Evolutionary conservation across 116 monocot species (phyloP), one percentile per base, ranked within the genome.

Genomic region (Cymodocea nodosa): DNA sequence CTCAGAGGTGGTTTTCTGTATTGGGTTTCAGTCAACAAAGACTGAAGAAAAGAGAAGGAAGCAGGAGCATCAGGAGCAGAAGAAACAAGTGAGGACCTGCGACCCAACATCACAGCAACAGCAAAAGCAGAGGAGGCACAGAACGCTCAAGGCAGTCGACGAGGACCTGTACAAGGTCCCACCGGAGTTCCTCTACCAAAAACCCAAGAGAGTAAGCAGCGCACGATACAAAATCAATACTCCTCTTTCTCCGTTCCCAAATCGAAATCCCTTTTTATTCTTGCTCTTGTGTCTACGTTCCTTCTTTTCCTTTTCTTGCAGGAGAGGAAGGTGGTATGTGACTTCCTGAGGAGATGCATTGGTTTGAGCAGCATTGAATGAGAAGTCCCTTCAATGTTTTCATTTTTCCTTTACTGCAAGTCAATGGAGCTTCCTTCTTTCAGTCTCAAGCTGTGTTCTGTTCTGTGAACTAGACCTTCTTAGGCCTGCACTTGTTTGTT

Each of bases 161-260:
- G 72, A 78, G 63, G 77, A 78, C 55, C 62, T 78, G 58, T 78
- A 78, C 68, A 72, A 72, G 73, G 68, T 78, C 57, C 73, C 78
- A 15, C 58, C 69, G 8, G 78, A 78, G 56, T 64, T 70, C 24
- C 64, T 73, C 2, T 48, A 36, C 35, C 50, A 65, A 37, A 78
- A 78, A 39, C 67, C 59, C 17, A 68, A 57, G 68, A 66, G 44
- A 19, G 67, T 50, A 20, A n/a, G n/a, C n/a, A n/a, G n/a, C n/a
- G n/a, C 6, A 35, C 8, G 35, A 36, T 9, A 50, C 12, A 69
- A 23, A 4, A 17, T 44, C 30, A 50, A 30, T 10, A 30, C 30
- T 3, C 30, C 30, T 44, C 3, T 44, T 44, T 44, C 44, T 44
- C 44, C 44, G 0, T 8, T 44, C 44, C 44, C 9, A 3, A 44